Percentiles rank a stretch among this genome's conserved stretches.
phyloP scores from a whole-genome alignment of 2,329 filamentous ascomycete species.

The Colletotrichum sojae region DNA sequence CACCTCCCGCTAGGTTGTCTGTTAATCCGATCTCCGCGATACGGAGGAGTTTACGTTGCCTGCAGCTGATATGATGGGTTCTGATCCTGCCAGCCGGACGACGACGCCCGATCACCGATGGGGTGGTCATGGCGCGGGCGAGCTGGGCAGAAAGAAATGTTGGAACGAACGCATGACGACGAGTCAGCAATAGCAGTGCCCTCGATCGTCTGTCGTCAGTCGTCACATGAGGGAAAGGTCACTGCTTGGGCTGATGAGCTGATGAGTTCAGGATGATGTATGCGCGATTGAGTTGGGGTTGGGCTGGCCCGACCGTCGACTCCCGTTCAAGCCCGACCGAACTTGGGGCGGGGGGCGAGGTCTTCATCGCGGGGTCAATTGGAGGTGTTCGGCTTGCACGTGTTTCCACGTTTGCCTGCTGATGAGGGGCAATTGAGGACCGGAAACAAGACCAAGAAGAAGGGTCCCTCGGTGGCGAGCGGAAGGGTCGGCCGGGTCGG shows the following conservation, averaged over 20 bases:
- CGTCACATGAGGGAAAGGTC: not conserved
- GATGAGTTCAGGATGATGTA: not conserved
- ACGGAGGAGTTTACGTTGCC: not conserved
- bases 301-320: constrained; percentile 14
- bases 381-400: constrained; percentile 16
- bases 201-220: not conserved
- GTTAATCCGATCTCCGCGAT: constrained; percentile 8
- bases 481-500: not conserved
- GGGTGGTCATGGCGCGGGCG: constrained; percentile 9
- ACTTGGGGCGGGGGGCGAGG: not conserved
- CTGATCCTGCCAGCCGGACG: not conserved
- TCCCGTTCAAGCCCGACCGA: constrained; percentile 11
- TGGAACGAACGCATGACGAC: not conserved
- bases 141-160: not conserved
- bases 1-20: not conserved
- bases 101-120: not conserved
- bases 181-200: constrained; percentile 4
- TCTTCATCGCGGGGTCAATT: constrained; percentile 1
- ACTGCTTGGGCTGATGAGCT: constrained; percentile 12
- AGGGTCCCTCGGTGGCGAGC: not conserved
- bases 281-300: not conserved
- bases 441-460: not conserved
- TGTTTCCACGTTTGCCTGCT: not conserved
- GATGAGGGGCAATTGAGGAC: not conserved
- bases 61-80: not conserved